These are phyloP conservation scores for Chiua virens DNA, from an alignment of 768 basidiomycete species.

Conservation along the genomic window DNA sequence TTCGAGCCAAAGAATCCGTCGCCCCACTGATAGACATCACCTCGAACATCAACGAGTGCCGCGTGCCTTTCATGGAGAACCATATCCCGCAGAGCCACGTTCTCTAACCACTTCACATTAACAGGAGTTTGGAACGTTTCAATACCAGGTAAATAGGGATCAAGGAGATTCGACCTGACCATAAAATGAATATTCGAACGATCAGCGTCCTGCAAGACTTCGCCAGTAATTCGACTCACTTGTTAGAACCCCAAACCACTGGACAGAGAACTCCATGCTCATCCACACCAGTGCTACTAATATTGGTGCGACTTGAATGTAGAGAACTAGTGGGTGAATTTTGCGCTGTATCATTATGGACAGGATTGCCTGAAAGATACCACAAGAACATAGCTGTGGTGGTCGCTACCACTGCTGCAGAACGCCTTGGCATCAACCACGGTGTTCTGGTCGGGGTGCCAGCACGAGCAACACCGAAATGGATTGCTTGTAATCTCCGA, in stretches of 20 bases:
- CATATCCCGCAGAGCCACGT: slow-evolving; percentile 71
- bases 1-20: slow-evolving; percentile 51
- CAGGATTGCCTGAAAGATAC: slow-evolving; percentile 35
- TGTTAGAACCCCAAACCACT: slow-evolving; percentile 77
- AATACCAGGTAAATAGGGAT: slow-evolving; percentile 37
- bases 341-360: slow-evolving; percentile 37
- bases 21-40: slow-evolving; percentile 87
- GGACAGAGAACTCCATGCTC: slow-evolving; percentile 41
- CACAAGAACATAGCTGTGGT: slow-evolving; percentile 36
- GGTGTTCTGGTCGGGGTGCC: not conserved
- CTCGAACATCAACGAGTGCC: slow-evolving; percentile 75
- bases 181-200: not conserved
- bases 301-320: slow-evolving; percentile 10
- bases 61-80: slow-evolving; percentile 65
- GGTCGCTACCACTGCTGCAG: slow-evolving; percentile 18
- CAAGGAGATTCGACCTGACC: slow-evolving; percentile 47
- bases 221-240: slow-evolving; percentile 37
- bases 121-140: slow-evolving; percentile 51
- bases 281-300: slow-evolving; percentile 18
- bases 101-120: slow-evolving; percentile 57
- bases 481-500: not conserved
- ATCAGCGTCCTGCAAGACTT: not conserved
- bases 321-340: slow-evolving; percentile 1
- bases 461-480: slow-evolving; percentile 8
- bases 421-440: slow-evolving; percentile 4